phyloP scores from a whole-genome alignment of 2,329 filamentous ascomycete genomes.

The Verticillium klebahnii region DNA sequence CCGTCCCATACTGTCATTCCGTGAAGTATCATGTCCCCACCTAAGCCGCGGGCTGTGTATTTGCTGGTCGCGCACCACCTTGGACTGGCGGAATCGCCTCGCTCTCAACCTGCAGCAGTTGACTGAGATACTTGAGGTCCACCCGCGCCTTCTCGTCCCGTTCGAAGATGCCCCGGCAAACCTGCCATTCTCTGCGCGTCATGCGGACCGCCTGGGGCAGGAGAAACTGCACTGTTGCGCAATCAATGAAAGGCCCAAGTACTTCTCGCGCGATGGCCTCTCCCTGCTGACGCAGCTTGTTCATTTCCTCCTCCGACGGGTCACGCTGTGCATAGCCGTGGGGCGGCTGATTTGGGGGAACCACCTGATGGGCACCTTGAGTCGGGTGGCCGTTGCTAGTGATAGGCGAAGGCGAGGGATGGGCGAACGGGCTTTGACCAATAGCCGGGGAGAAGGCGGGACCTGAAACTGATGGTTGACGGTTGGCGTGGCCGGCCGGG shows the following conservation, averaged over 20 bases:
- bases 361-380: conserved; percentile 13
- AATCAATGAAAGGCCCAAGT: conserved; percentile 56
- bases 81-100: background rate
- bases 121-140: conserved; percentile 54
- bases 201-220: conserved; percentile 65
- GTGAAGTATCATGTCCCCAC: background rate
- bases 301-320: conserved; percentile 28
- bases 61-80: background rate
- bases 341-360: conserved; percentile 16
- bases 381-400: conserved; percentile 11
- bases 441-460: conserved; percentile 44
- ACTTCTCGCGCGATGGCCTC: conserved; percentile 57
- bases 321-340: conserved; percentile 14
- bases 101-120: conserved; percentile 47
- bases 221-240: conserved; percentile 65
- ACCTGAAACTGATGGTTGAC: conserved; percentile 44
- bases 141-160: conserved; percentile 60
- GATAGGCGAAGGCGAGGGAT: background rate
- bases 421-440: conserved; percentile 24
- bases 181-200: conserved; percentile 66
- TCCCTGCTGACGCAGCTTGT: conserved; percentile 45
- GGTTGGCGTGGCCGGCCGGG: conserved; percentile 28
- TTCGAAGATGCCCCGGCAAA: conserved; percentile 65
- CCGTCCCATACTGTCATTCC: background rate
- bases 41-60: background rate